Base-by-base conservation (phyloP, 495 filamentous ascomycete genomes). In the Xylaria scruposa region DNA sequence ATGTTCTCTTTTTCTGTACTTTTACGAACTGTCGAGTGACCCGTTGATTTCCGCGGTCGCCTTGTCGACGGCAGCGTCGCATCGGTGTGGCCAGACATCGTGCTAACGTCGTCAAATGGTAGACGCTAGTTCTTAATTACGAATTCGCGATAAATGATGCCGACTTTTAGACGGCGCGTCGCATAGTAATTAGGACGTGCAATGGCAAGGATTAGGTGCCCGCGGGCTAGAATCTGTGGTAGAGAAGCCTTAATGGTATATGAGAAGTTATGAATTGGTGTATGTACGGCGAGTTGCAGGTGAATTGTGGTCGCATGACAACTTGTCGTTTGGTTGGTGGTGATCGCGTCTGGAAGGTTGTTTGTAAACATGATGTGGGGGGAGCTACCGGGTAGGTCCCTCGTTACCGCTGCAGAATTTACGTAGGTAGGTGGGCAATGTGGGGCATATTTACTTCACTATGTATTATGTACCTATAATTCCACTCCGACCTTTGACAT, bases 1-100 rank as follows among this genome's bases (percentile, higher is more conserved):
- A 88, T 85, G 83, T 95, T 94, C 78, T 94, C 93, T 78, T 93
- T 90, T 72, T 93, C 90, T 67, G 83, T 80, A 9, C 71, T 75
- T 70, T 81, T 86, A 26, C 74, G 70, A 29, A 85, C 88, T 73
- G 85, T 86, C 56, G 88, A 90, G 78, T 91, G 87, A 33, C 90
- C 92, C 69, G 95, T 90, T 10, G 93, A 96, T 79, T 94, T 94
- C 76, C 94, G 90, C 77, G 91, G 86, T 76, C 91, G 90, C 26
- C 87, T 85, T 71, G 87, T 84, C 60, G 85, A 81, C 62, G 85
- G 86, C 26, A 86, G 70, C 10, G 86, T 87, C 26, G 77, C 73
- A 67, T 89, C 85, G 31, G 76, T 76, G 63, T 80, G 82, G 46
- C 81, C 77, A 71, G 86, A 77, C 86, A 88, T 88, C n/a, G 67